phyloP scores from a whole-genome alignment of 2,329 filamentous ascomycete genomes.

The Aurifilum marmelostoma region DNA sequence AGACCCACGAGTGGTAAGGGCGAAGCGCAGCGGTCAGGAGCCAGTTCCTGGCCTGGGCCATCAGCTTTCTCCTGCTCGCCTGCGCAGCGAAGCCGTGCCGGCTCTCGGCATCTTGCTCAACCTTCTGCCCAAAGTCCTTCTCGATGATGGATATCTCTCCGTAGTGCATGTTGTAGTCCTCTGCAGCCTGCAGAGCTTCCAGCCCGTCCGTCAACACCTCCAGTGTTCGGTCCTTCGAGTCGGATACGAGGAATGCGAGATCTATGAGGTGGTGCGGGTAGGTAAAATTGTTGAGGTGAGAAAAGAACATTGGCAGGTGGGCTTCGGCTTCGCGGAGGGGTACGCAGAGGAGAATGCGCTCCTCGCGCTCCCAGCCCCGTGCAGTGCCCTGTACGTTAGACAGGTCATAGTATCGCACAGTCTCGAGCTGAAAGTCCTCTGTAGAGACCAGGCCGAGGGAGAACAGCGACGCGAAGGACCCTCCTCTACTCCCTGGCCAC shows the following conservation, averaged over 20 bases:
- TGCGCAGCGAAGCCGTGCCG: conserved; percentile 97
- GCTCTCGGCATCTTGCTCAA: conserved; percentile 96
- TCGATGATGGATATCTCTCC: conserved; percentile 98
- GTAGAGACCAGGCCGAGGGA: conserved; percentile 73
- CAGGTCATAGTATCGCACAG: conserved; percentile 95
- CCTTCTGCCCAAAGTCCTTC: conserved; percentile 98
- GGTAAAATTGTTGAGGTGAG: conserved; percentile 93
- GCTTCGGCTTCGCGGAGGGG: conserved; percentile 90
- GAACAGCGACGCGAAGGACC: conserved; percentile 61
- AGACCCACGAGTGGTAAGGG: conserved; percentile 98
- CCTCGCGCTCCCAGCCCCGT: conserved; percentile 93
- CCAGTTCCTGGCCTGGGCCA: conserved; percentile 98
- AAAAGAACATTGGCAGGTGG: conserved; percentile 97
- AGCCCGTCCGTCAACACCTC: conserved; percentile 74
- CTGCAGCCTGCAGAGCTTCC: conserved; percentile 76
- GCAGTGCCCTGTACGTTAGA: conserved; percentile 89
- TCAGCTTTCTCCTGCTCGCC: conserved; percentile 89
- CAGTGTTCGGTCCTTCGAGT: conserved; percentile 92
- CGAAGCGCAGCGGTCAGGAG: conserved; percentile 88
- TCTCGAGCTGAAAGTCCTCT: conserved; percentile 82
- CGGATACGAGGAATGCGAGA: conserved; percentile 93
- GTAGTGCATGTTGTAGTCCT: conserved; percentile 80
- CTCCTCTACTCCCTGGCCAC: conserved; percentile 59
- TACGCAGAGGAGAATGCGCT: conserved; percentile 92
- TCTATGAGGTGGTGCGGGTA: conserved; percentile 97